Evolutionary conservation across 768 basidiomycete genomes (phyloP), one percentile per base, ranked within the genome.

Genomic region (Tremella mesenterica): DNA sequence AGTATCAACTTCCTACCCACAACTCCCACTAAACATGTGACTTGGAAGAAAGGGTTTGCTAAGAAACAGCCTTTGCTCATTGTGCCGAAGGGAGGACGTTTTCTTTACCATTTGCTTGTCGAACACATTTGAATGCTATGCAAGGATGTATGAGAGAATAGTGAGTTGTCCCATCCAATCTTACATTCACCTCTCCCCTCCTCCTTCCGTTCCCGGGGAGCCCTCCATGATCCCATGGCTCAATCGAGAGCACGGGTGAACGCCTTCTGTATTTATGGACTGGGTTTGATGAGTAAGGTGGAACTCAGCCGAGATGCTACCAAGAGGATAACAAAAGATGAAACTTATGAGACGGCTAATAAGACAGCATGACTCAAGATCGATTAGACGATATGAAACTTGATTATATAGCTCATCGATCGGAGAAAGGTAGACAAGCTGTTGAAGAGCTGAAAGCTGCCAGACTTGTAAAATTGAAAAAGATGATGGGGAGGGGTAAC

Each of bases 81-180:
- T 70, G 69, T 36, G 59, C 65, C 6, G 60, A 54, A 10, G 64
- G 64, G 20, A 50, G 69, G 14, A 70, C 65, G 14, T 63, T 70
- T 27, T 59, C 59, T 3, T 36, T 70, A 41, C 61, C 63, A 0
- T 70, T 65, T 50, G 54, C 50, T 3, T 70, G 69, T 51, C 53
- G 57, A 41, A 26, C 48, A 8, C 58, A 61, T 31, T 34, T 67
- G 25, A 63, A 63, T 20, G 56, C 48, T n/a, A 68, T 67, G 69
- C 57, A 63, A 26, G 44, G 46, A 27, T 70, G 69, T 46, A 62
- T 70, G 58, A 47, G 53, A 27, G 59, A 63, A 12, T 63, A 67
- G 66, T 68, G 23, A 60, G 63, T 59, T 10, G 4, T 0, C 34
- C 26, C 10, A 8, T 18, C 1, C 13, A 21, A 10, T 31, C 2